Evolutionary conservation across 139 green algal species (phyloP), one percentile per base, ranked within the genome.

Genomic region (Chlamydomonas incerta): DNA sequence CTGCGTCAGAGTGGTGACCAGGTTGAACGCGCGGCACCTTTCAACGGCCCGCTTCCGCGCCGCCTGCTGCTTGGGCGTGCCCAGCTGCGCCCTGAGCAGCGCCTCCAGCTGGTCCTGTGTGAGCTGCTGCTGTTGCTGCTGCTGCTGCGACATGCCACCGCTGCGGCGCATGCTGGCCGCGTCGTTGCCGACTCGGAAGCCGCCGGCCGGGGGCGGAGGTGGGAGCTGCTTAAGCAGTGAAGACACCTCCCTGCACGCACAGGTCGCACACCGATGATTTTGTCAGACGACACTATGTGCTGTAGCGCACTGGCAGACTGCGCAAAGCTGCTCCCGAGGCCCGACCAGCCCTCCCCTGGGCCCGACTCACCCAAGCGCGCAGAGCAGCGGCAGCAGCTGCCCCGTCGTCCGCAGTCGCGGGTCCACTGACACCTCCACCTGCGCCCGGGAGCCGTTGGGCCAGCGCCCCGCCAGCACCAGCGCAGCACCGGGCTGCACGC

Each of bases 301-400:
- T n/a, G n/a, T n/a, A n/a, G n/a, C n/a, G n/a, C n/a, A n/a, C n/a
- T n/a, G n/a, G n/a, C n/a, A n/a, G n/a, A n/a, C n/a, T n/a, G n/a
- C n/a, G n/a, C n/a, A n/a, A n/a, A n/a, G n/a, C n/a, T n/a, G n/a
- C n/a, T n/a, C n/a, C n/a, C n/a, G n/a, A n/a, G n/a, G n/a, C n/a
- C n/a, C n/a, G n/a, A n/a, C n/a, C n/a, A n/a, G n/a, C n/a, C n/a
- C n/a, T n/a, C n/a, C n/a, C n/a, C n/a, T n/a, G n/a, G n/a, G n/a
- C n/a, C n/a, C n/a, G n/a, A n/a, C 77, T 18, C 63, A 83, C 77
- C 77, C 74, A 3, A 83, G 26, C 18, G 63, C 77, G 24, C 77
- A 83, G 14, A 83, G 77, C 62, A 74, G 2, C 28, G 77, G 41
- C 77, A 83, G 77, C 41, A 83, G 77, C 41, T 65, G 63, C 29